These are phyloP conservation scores for Brassica hybrid DNA, from an alignment of 441 rosid species.

Conservation along the genomic window DNA sequence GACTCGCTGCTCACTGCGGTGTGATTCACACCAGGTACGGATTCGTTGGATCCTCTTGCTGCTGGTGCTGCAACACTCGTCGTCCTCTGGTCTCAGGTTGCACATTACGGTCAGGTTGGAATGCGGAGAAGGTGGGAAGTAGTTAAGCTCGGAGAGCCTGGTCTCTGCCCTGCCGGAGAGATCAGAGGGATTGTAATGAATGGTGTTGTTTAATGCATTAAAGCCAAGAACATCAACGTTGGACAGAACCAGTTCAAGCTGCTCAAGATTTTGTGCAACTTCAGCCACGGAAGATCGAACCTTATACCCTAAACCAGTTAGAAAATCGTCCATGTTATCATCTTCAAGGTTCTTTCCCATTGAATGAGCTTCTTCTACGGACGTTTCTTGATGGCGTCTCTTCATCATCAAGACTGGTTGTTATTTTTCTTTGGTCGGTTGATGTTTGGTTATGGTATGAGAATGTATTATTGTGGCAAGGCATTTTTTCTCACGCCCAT, in stretches of 20 bases:
- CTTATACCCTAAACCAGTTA: constrained; percentile 73
- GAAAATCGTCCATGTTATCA: constrained; percentile 55
- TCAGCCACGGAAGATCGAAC: constrained; percentile 65
- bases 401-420: constrained; percentile 45
- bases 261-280: constrained; percentile 69
- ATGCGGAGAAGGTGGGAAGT: constrained; percentile 28
- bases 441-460: neutral
- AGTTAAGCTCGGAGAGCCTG: constrained; percentile 49
- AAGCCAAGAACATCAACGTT: constrained; percentile 46
- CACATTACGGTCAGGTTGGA: constrained; percentile 21
- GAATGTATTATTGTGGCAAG: neutral
- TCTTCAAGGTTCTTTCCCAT: constrained; percentile 34
- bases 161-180: constrained; percentile 71
- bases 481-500: too few relatives aligned
- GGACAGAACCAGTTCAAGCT: constrained; percentile 66
- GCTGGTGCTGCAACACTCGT: constrained; percentile 34
- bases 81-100: neutral
- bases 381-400: constrained; percentile 54
- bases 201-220: constrained; percentile 50
- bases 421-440: neutral
- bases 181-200: constrained; percentile 74
- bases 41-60: constrained; percentile 48
- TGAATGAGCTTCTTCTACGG: constrained; percentile 36
- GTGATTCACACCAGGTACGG: constrained; percentile 38
- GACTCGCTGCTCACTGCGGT: constrained; percentile 47